phyloP scores from a whole-genome alignment of 768 basidiomycete species.

The Gymnopilus dilepis region DNA sequence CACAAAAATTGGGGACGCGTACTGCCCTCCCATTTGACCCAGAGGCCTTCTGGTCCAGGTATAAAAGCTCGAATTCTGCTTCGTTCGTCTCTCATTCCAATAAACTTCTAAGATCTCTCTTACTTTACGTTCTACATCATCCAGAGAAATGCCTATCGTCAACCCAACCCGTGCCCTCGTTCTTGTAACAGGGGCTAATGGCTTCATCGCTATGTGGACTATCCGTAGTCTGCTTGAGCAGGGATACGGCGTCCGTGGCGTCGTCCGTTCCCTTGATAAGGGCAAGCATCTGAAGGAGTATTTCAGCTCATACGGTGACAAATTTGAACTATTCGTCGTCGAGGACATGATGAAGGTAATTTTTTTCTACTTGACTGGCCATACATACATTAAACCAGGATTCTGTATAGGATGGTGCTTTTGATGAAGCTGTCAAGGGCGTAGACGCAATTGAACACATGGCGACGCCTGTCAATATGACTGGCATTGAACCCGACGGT shows the following conservation, averaged over 20 bases:
- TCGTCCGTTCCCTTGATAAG: conserved; percentile 68
- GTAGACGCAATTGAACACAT: conserved; percentile 75
- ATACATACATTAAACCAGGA: background rate
- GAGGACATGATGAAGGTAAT: conserved; percentile 60
- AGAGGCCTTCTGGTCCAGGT: no score
- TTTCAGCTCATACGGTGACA: conserved; percentile 59
- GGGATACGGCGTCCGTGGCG: conserved; percentile 69
- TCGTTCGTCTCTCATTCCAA: no score
- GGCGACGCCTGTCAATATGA: conserved; percentile 63
- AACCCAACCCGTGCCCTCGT: conserved; percentile 34
- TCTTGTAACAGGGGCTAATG: conserved; percentile 64
- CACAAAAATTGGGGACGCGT: no score
- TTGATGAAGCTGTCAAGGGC: conserved; percentile 78
- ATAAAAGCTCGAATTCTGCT: no score
- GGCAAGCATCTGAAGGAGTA: conserved; percentile 57
- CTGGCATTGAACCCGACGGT: conserved; percentile 48
- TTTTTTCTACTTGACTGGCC: background rate
- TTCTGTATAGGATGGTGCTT: conserved; percentile 58
- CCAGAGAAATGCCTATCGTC: conserved; percentile 42
- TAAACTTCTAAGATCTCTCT: no score
- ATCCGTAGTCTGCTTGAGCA: conserved; percentile 60
- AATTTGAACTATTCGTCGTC: conserved; percentile 71
- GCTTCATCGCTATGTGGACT: conserved; percentile 66
- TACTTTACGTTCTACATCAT: no score
- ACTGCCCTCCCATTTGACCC: no score